Base-by-base conservation (phyloP, 805 yeast genomes). In the Monosporozyma siamensis region DNA sequence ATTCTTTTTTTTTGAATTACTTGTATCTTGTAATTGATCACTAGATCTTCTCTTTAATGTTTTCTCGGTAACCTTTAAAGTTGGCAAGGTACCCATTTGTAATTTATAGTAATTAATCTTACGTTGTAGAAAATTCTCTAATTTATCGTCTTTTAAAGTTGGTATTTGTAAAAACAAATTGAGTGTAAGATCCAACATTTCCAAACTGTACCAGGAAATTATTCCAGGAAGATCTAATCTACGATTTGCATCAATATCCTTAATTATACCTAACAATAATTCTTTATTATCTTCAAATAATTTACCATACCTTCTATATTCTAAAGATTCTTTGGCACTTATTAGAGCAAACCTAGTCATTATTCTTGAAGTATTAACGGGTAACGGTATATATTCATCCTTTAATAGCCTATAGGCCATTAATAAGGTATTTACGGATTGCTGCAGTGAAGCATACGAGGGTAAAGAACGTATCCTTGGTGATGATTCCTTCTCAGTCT, bases 291-390 rank as follows among this genome's bases (percentile, higher is more conserved):
- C 87, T 54, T 77, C 83, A 55, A 80, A 78, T 42, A 87, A 62
- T 1, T 90, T 79, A 0, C 95, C 95, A 30, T 88, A 87, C 56
- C 85, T 77, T 2, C 85, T 78, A 56, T 84, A 86, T 48, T 87
- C 95, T 43, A 88, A 66, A 0, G 87, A 76, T 12, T 94, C 88
- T 48, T 77, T 76, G 0, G 88, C 86, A 22, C 80, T 82, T 38
- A 82, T 52, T 24, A 83, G 64, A 0, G 82, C 69, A 48, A 80
- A 71, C 38, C 87, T 65, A 2, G 84, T 77, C 52, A 74, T 77
- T 46, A 80, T 77, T 46, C 87, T 61, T 0, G 82, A 67, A 8
- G 76, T 61, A 48, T 80, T 81, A 37, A 80, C 58, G 0, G 92
- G 89, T 10, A 82, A 58, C 0, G 89, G 82, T 8, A 81, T 55